These are phyloP conservation scores for Ascochyta lentis DNA, from an alignment of 2,329 filamentous ascomycete species.

Conservation along the genomic window DNA sequence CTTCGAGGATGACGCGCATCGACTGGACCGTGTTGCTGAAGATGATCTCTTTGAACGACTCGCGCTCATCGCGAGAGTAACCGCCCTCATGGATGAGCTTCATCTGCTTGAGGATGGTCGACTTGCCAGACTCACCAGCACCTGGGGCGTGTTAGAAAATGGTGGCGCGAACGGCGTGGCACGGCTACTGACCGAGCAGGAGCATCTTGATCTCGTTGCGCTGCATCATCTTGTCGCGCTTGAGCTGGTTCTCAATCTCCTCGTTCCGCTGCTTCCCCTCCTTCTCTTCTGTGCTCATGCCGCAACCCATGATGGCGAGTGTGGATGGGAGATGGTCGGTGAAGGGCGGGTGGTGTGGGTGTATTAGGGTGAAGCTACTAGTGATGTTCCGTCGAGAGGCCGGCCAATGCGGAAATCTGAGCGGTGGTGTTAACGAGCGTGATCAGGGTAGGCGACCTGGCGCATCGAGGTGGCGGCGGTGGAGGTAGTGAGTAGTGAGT, in stretches of 20 bases:
- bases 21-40: conserved; percentile 75
- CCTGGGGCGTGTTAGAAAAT: conserved; percentile 60
- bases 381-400: conserved; percentile 40
- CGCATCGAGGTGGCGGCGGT: neutral
- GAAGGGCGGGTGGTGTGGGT: conserved; percentile 9
- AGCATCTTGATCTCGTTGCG: conserved; percentile 99
- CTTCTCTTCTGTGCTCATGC: conserved; percentile 99
- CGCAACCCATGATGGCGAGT: conserved; percentile 88
- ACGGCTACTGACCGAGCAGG: conserved; percentile 77
- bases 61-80: conserved; percentile 87
- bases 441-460: neutral
- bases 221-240: conserved; percentile 98
- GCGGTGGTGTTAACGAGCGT: conserved; percentile 12
- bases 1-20: conserved; percentile 73
- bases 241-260: conserved; percentile 99
- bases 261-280: conserved; percentile 99
- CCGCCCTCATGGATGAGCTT: conserved; percentile 99
- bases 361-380: conserved; percentile 40
- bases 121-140: conserved; percentile 97
- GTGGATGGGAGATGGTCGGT: conserved; percentile 9
- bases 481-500: conserved; percentile 1
- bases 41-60: conserved; percentile 75
- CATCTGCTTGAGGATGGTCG: conserved; percentile 95
- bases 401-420: conserved; percentile 45
- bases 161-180: conserved; percentile 15